phyloP scores from a whole-genome alignment of 2,329 filamentous ascomycete genomes.

The Ascochyta fabae region DNA sequence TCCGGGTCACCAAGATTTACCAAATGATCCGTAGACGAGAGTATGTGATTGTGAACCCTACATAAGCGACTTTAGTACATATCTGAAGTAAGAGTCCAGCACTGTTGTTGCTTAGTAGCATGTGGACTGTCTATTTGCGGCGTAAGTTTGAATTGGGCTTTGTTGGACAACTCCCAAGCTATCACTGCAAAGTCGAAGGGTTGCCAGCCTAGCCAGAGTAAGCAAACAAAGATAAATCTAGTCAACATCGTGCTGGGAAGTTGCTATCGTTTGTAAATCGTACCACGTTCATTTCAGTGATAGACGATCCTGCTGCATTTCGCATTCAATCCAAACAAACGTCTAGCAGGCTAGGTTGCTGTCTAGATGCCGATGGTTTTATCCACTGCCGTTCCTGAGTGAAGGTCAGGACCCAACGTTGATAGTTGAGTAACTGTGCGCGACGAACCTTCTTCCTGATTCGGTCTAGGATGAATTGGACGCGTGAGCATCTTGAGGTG shows the following conservation, averaged over 20 bases:
- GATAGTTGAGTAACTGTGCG: neutral
- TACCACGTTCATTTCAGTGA: neutral
- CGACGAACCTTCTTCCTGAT: neutral
- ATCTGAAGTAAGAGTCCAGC: neutral
- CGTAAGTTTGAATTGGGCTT: neutral
- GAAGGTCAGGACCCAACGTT: neutral
- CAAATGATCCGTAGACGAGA: neutral
- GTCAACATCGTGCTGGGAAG: neutral
- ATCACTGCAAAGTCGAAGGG: neutral
- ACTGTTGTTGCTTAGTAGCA: no score
- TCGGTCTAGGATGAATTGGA: neutral
- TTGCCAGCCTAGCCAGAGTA: neutral
- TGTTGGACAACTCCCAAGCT: neutral
- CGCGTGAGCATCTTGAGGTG: neutral
- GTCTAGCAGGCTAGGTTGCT: neutral
- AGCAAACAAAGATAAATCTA: neutral
- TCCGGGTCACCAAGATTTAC: neutral
- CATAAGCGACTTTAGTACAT: neutral
- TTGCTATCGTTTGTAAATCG: conserved; percentile 4
- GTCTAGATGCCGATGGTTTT: neutral
- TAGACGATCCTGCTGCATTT: neutral
- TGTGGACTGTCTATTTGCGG: neutral
- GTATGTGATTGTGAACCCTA: neutral
- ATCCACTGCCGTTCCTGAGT: neutral
- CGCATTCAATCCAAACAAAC: neutral